Conservation (phyloP, 345 rosid species). For the Salix udensis region DNA sequence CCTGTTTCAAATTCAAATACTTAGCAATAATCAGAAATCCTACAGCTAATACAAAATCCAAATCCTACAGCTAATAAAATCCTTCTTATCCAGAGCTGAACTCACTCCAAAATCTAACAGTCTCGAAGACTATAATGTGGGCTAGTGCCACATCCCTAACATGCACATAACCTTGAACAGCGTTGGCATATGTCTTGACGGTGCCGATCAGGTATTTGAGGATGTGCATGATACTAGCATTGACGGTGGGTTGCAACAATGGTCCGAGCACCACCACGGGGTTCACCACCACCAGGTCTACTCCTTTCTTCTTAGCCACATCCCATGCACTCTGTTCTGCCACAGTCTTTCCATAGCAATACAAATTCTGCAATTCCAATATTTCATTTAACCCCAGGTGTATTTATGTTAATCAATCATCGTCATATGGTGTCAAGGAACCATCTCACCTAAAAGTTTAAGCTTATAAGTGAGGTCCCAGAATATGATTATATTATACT, state of each 20-base stretch:
- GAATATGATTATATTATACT: too few species aligned
- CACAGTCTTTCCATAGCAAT: conserved; percentile 80
- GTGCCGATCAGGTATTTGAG: conserved; percentile 92
- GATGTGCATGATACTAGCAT: conserved; percentile 77
- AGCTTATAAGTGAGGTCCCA: too few species aligned
- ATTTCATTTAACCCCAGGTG: background rate
- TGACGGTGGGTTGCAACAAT: conserved; percentile 63
- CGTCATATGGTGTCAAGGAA: background rate
- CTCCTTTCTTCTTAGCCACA: conserved; percentile 64
- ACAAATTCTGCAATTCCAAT: conserved; percentile 68
- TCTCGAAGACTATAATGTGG: conserved; percentile 77
- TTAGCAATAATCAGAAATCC: too few species aligned
- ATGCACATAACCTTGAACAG: conserved; percentile 83
- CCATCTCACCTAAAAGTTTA: too few species aligned
- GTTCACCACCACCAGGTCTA: conserved; percentile 78
- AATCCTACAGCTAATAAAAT: too few species aligned
- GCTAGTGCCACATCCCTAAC: conserved; percentile 84
- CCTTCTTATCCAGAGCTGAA: too few species aligned
- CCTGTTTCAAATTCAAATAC: too few species aligned
- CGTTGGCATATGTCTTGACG: conserved; percentile 86
- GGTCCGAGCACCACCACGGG: conserved; percentile 92
- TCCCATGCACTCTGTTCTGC: conserved; percentile 90
- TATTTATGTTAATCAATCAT: background rate
- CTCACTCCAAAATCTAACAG: too few species aligned
- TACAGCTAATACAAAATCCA: too few species aligned